These are phyloP conservation scores for Clonostachys chloroleuca DNA, from an alignment of 2,329 filamentous ascomycete genomes.

Conservation along the genomic window DNA sequence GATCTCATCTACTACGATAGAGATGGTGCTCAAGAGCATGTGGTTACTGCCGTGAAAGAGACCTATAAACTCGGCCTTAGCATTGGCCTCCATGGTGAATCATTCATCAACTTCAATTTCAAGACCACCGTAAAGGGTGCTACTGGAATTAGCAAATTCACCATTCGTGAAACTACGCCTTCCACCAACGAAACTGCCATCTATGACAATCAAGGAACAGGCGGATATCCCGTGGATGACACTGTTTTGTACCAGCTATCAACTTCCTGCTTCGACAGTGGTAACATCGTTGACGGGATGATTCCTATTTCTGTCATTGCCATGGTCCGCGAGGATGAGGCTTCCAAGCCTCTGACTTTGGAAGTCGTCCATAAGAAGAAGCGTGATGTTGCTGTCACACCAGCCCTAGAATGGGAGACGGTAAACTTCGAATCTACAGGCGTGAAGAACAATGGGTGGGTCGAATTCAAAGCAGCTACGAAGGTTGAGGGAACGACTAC, in stretches of 20 bases:
- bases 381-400: neutral
- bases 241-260: constrained; percentile 2
- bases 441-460: constrained; percentile 1
- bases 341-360: constrained; percentile 1
- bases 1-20: constrained; percentile 11
- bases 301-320: neutral
- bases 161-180: constrained; percentile 8
- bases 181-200: constrained; percentile 6
- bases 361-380: constrained; percentile 1
- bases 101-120: constrained; percentile 11
- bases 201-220: constrained; percentile 2
- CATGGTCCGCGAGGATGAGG: constrained; percentile 2
- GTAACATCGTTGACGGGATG: neutral
- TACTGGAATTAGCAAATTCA: constrained; percentile 13
- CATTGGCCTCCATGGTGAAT: constrained; percentile 9
- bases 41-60: constrained; percentile 1
- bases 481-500: neutral
- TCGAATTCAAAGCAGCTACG: neutral
- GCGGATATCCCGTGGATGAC: constrained; percentile 3
- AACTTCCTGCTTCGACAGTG: neutral
- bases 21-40: constrained; percentile 4
- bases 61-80: constrained; percentile 10
- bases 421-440: neutral
- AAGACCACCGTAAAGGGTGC: constrained; percentile 7
- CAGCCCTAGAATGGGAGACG: neutral